Evolutionary conservation across 2,329 filamentous ascomycete genomes (phyloP).

Genomic region (Monosporascus sp.): DNA sequence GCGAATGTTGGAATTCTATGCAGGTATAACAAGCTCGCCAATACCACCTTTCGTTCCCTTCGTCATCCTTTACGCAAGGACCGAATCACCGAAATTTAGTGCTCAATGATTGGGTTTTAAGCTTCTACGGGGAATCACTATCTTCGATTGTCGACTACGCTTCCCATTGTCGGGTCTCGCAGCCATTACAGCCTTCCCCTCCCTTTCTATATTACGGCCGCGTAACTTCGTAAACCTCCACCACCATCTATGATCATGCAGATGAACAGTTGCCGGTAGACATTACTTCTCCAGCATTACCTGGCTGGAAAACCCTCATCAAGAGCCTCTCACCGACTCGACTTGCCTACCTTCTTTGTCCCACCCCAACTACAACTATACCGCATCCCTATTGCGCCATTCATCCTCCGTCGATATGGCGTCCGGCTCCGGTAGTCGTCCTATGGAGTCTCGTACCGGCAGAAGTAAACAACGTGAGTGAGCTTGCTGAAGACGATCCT

Average conservation of each 20-base stretch:
- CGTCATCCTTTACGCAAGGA: constrained; percentile 9
- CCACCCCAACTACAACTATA: constrained; percentile 5
- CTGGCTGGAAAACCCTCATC: constrained; percentile 21
- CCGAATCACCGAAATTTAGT: constrained; percentile 6
- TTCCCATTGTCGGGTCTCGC: not conserved
- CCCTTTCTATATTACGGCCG: not conserved
- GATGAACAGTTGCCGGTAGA: constrained; percentile 28
- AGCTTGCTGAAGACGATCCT: constrained; percentile 3
- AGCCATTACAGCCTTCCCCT: not conserved
- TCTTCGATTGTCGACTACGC: not conserved
- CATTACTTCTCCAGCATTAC: constrained; percentile 23
- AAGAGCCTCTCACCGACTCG: constrained; percentile 8
- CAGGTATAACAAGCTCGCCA: constrained; percentile 10
- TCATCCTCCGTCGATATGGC: constrained; percentile 19
- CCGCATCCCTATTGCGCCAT: constrained; percentile 8
- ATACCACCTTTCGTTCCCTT: constrained; percentile 13
- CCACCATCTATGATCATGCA: constrained; percentile 26
- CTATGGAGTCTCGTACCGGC: constrained; percentile 71
- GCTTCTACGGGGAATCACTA: not conserved
- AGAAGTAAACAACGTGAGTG: constrained; percentile 77
- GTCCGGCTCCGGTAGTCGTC: constrained; percentile 36
- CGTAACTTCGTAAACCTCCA: not conserved
- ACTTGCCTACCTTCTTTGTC: constrained; percentile 2
- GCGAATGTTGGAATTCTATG: constrained; percentile 12
- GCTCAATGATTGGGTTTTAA: constrained; percentile 11